Conservation (phyloP, 2,329 filamentous ascomycete species). For the Alternaria gansuensis region DNA sequence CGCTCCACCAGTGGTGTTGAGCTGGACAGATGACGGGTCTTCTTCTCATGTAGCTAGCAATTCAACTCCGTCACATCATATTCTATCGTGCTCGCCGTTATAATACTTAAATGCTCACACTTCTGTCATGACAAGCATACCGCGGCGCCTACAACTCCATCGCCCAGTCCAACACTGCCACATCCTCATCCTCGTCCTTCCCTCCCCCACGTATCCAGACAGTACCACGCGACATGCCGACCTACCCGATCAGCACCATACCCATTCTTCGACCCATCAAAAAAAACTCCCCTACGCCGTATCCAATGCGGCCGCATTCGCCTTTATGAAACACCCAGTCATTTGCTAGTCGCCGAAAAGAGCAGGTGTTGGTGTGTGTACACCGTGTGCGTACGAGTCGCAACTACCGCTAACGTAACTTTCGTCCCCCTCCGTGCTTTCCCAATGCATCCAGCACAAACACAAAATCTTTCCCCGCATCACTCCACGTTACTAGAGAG, state of each 20-base stretch:
- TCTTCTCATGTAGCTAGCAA: constrained; percentile 13
- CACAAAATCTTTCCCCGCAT: constrained; percentile 6
- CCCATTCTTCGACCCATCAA: constrained; percentile 4
- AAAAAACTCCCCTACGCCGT: constrained; percentile 4
- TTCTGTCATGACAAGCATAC: background rate
- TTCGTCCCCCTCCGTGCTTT: background rate
- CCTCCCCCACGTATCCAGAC: background rate
- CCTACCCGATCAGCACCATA: background rate
- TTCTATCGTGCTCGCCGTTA: background rate
- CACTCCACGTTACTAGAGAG: constrained; percentile 3
- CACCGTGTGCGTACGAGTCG: constrained; percentile 2
- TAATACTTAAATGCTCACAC: background rate
- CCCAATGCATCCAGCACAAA: constrained; percentile 5
- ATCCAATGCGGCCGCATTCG: constrained; percentile 7
- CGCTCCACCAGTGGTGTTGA: constrained; percentile 43
- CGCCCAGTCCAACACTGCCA: background rate
- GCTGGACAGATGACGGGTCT: constrained; percentile 45
- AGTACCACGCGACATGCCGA: constrained; percentile 5
- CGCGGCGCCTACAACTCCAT: background rate
- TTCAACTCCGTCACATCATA: constrained; percentile 5
- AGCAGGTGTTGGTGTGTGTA: constrained; percentile 2
- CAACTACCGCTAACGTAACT: constrained; percentile 1
- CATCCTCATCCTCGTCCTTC: background rate
- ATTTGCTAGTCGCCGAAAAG: constrained; percentile 2
- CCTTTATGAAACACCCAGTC: constrained; percentile 3